A percentile compares a stretch with the other conserved stretches of the same genome.
phyloP scores from a whole-genome alignment of 352 stramenopile species.

The Ophiocytium majus region DNA sequence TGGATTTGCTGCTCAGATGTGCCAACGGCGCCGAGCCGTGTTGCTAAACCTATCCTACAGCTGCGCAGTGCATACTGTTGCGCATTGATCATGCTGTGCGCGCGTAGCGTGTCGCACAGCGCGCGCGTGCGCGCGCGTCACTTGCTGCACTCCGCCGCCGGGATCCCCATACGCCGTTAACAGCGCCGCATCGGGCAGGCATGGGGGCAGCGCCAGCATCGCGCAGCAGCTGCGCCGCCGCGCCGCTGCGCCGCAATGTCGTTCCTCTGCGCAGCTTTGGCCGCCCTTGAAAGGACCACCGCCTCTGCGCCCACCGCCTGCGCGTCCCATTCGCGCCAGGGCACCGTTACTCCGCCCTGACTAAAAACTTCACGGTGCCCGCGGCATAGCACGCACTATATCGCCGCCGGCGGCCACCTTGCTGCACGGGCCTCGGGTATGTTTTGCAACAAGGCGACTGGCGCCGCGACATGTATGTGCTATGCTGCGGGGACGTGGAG shows the following conservation, averaged over 20 bases:
- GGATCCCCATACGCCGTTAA: neutral
- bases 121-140: neutral
- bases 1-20: neutral
- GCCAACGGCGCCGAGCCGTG: neutral
- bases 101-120: neutral
- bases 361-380: neutral
- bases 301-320: neutral
- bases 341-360: no score
- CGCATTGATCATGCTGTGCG: neutral
- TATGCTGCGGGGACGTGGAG: neutral
- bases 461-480: neutral
- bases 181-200: neutral
- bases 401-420: neutral
- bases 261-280: neutral
- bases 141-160: neutral
- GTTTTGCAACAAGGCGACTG: neutral
- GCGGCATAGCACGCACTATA: neutral
- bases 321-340: no score
- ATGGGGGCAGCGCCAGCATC: neutral
- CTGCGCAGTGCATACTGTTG: neutral
- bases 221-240: neutral
- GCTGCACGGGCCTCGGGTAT: neutral
- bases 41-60: neutral
- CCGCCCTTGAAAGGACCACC: neutral
- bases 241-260: neutral